Percentiles rank a stretch among this genome's conserved stretches.
These are phyloP conservation scores for Berberis vulgaris DNA, from an alignment of 164 flowering plant species.

Conservation along the genomic window DNA sequence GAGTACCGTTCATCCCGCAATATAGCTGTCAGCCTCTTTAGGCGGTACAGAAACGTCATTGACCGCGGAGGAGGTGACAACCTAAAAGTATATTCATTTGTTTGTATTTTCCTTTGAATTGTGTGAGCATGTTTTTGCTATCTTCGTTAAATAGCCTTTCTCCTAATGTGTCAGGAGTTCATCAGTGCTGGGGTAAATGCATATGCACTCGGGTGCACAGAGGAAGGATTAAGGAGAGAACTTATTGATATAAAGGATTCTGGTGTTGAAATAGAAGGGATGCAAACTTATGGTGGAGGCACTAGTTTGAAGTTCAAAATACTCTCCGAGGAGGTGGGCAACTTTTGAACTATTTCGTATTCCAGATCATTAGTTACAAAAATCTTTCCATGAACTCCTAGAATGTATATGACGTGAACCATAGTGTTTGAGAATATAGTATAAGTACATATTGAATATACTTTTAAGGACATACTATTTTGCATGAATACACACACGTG, in stretches of 20 bases:
- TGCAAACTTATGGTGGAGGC: slow-evolving; percentile 57
- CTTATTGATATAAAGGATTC: slow-evolving; percentile 66
- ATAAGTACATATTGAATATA: too few species aligned
- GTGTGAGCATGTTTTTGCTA: too few species aligned
- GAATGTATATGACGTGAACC: too few species aligned
- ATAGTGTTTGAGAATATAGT: too few species aligned
- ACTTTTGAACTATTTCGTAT: neutral
- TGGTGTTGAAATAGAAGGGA: slow-evolving; percentile 66
- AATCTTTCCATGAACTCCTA: too few species aligned
- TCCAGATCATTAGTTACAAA: too few species aligned
- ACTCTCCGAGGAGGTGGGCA: slow-evolving; percentile 50
- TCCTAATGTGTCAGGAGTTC: slow-evolving; percentile 52
- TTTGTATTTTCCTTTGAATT: neutral
- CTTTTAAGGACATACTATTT: too few species aligned
- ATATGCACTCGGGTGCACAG: slow-evolving; percentile 90
- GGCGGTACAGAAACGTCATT: slow-evolving; percentile 64
- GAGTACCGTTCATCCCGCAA: slow-evolving; percentile 94
- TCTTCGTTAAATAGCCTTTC: neutral
- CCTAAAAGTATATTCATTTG: slow-evolving; percentile 52
- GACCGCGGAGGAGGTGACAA: slow-evolving; percentile 93
- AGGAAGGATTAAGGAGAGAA: slow-evolving; percentile 81
- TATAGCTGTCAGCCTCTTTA: slow-evolving; percentile 79
- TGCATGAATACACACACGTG: too few species aligned
- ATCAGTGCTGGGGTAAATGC: slow-evolving; percentile 94
- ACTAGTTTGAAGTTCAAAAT: slow-evolving; percentile 74